Conservation (phyloP, 768 basidiomycete species). For the Lepiota brunneoincarnata region DNA sequence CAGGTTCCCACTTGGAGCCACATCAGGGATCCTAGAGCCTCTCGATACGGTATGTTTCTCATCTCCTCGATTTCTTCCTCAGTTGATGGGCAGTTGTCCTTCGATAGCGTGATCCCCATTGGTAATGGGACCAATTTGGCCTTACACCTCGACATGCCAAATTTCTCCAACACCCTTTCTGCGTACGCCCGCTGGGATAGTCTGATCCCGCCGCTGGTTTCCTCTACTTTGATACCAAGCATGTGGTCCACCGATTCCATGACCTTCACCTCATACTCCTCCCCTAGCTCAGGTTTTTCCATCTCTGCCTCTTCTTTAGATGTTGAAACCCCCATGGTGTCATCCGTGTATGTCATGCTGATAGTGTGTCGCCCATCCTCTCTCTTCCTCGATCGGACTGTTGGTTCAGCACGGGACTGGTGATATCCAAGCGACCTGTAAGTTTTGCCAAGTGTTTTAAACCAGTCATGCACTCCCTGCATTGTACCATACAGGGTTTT, state of each 20-base stretch:
- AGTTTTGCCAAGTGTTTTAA: no score
- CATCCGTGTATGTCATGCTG: background rate
- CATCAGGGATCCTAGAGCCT: no score
- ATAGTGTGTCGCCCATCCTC: background rate
- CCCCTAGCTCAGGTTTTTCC: no score
- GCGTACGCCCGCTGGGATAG: background rate
- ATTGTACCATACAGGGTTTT: no score
- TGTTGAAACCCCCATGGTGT: no score
- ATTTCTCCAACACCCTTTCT: constrained; percentile 1
- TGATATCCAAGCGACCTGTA: constrained; percentile 7
- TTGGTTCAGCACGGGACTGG: constrained; percentile 14
- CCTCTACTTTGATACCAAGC: background rate
- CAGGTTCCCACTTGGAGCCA: no score
- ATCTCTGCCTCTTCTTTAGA: no score
- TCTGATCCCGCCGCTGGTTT: background rate
- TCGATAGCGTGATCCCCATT: background rate
- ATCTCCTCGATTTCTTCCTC: no score
- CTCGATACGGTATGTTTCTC: no score
- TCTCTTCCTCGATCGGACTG: constrained; percentile 10
- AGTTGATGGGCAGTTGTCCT: no score
- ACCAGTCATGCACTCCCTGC: no score
- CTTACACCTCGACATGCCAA: background rate
- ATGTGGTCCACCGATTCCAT: constrained; percentile 6
- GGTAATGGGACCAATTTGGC: constrained; percentile 1
- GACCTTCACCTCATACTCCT: constrained; percentile 5